Evolutionary conservation across 305 asterid species (phyloP).

Genomic region (Fraxinus latifolia): DNA sequence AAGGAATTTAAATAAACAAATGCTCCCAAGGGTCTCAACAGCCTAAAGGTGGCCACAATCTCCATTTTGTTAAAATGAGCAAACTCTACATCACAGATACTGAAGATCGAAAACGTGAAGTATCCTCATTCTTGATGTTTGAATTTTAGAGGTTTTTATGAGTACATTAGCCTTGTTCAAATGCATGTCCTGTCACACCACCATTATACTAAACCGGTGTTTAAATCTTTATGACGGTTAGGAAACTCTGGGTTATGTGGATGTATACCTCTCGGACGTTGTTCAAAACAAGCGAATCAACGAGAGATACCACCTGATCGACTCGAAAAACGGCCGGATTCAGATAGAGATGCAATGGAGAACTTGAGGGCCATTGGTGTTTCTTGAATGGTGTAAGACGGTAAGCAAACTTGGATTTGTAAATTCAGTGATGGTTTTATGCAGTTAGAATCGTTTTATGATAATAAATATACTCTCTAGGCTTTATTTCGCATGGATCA

Average conservation of each 20-base stretch:
- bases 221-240: conserved; percentile 3
- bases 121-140: not conserved
- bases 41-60: no score
- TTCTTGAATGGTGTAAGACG: not conserved
- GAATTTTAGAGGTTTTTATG: not conserved
- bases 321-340: conserved; percentile 72
- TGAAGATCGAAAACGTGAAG: no score
- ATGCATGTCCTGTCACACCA: not conserved
- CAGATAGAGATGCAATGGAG: conserved; percentile 89
- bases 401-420: not conserved
- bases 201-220: not conserved
- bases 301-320: conserved; percentile 71
- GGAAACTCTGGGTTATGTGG: conserved; percentile 72
- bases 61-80: no score
- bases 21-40: no score
- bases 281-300: conserved; percentile 68
- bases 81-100: no score
- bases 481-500: not conserved
- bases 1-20: no score
- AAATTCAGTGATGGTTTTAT: not conserved
- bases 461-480: not conserved
- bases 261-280: conserved; percentile 61
- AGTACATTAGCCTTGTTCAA: not conserved
- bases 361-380: conserved; percentile 26
- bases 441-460: not conserved